Percentiles rank a stretch among this genome's conserved stretches.
Conservation (phyloP, 2,329 filamentous ascomycete species). For the Aspergillus tubingensis region DNA sequence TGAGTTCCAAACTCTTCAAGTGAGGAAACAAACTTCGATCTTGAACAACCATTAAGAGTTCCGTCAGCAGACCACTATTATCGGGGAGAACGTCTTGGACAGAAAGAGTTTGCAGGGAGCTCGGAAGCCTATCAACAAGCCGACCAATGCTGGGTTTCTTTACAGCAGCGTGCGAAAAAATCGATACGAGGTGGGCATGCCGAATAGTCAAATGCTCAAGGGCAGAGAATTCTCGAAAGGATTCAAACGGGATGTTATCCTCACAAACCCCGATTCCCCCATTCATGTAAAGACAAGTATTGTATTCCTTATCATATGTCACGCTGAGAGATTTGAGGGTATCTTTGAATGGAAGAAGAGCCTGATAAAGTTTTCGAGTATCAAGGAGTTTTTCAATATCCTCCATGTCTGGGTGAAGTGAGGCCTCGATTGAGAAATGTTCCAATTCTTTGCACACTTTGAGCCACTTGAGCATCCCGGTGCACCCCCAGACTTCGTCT, state of each 20-base stretch:
- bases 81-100: not conserved
- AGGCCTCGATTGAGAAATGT: not conserved
- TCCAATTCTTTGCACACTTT: not conserved
- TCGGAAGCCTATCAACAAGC: not conserved
- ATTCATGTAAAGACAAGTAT: not conserved
- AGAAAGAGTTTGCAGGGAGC: not conserved
- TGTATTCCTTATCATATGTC: not conserved
- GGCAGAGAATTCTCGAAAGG: not conserved
- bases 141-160: not conserved
- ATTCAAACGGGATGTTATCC: not conserved
- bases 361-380: not conserved
- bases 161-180: not conserved
- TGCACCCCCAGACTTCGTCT: not conserved
- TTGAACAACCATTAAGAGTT: too few relatives aligned
- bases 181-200: not conserved
- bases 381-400: not conserved
- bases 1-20: too few relatives aligned
- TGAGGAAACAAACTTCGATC: too few relatives aligned
- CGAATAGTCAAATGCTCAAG: not conserved
- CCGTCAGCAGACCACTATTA: too few relatives aligned
- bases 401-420: not conserved
- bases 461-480: constrained; percentile 2
- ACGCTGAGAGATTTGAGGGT: not conserved
- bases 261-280: not conserved
- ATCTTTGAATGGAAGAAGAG: not conserved